Evolutionary conservation across 2,329 filamentous ascomycete species (phyloP).

Genomic region (Ophiostoma sp.): DNA sequence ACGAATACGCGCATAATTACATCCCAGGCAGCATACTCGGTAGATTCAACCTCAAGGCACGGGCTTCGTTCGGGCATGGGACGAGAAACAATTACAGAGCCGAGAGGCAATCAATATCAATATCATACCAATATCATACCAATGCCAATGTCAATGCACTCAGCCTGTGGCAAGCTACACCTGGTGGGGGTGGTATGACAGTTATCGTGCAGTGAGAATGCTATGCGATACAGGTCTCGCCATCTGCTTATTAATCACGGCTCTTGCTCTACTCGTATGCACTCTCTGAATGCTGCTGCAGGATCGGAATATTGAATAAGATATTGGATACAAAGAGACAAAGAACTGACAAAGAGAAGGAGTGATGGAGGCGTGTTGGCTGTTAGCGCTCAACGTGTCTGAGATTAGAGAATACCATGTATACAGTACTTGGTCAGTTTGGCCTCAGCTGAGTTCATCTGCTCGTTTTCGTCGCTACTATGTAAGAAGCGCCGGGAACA

Average conservation of each 20-base stretch:
- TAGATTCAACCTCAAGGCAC: no score
- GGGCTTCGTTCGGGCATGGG: no score
- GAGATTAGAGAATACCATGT: neutral
- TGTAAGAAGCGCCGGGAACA: neutral
- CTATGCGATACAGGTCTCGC: neutral
- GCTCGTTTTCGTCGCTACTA: neutral
- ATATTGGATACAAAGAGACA: neutral
- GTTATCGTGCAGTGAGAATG: neutral
- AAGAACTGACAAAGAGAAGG: constrained; percentile 1
- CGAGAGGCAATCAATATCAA: neutral
- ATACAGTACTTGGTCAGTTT: no score
- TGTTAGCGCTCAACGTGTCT: neutral
- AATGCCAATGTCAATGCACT: neutral
- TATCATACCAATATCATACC: neutral
- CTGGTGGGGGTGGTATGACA: constrained; percentile 2
- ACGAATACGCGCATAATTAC: neutral
- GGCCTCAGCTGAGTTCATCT: neutral
- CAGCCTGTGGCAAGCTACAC: neutral
- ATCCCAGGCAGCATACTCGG: no score
- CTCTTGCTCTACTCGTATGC: neutral
- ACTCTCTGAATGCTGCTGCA: neutral
- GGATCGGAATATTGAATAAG: neutral
- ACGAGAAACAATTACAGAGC: no score
- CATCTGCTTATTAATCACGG: neutral
- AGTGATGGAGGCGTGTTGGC: neutral